phyloP scores from a whole-genome alignment of 345 rosid species.

The Cardamine resedifolia region DNA sequence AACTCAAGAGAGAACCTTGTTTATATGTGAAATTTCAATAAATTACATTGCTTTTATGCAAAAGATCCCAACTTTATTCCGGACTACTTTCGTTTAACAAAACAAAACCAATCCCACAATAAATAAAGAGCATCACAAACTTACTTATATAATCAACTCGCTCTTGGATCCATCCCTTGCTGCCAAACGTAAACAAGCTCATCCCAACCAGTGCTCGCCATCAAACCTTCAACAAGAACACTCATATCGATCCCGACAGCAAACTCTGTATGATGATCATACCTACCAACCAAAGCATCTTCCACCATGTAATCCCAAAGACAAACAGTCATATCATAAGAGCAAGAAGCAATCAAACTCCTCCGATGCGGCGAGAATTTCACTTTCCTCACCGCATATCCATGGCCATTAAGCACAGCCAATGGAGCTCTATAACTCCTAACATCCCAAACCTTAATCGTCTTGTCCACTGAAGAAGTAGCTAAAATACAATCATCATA shows the following conservation, averaged over 20 bases:
- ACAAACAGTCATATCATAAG: conserved; percentile 86
- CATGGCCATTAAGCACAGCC: conserved; percentile 74
- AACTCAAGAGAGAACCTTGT: neutral
- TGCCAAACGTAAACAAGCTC: conserved; percentile 93
- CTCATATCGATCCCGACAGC: conserved; percentile 88
- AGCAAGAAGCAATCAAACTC: conserved; percentile 74
- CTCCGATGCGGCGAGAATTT: conserved; percentile 85
- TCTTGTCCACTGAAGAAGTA: conserved; percentile 75
- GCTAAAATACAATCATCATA: conserved; percentile 85
- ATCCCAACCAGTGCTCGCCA: conserved; percentile 97
- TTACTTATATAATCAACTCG: conserved; percentile 43
- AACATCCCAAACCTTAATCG: conserved; percentile 82
- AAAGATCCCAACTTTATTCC: conserved; percentile 28
- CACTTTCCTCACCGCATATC: conserved; percentile 81
- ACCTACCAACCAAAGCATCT: conserved; percentile 76
- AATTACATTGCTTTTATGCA: neutral
- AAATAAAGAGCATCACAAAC: conserved; percentile 17
- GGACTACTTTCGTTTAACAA: neutral
- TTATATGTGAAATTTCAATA: neutral
- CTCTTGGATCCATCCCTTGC: conserved; percentile 89
- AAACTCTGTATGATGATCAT: conserved; percentile 90
- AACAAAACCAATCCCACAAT: conserved; percentile 14
- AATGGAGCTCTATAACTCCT: conserved; percentile 70
- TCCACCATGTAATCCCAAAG: conserved; percentile 90
- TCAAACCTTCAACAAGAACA: conserved; percentile 87